Evolutionary conservation across 108 stramenopile species (phyloP).

Genomic region (Seminavis robusta): DNA sequence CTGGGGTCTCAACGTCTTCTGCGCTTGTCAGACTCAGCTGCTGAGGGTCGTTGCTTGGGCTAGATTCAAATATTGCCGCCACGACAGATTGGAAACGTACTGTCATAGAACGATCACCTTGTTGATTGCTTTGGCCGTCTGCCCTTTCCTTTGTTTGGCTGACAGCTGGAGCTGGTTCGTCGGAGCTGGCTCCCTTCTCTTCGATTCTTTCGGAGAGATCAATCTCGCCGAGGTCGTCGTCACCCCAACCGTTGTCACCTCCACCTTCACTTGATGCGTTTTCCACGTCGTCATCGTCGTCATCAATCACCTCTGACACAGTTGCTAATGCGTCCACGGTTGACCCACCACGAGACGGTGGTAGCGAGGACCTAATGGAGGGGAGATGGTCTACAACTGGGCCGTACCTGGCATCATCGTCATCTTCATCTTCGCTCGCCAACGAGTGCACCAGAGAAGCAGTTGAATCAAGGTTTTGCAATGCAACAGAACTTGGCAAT

Average conservation of each 20-base stretch:
- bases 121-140: no score
- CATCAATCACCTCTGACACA: slow-evolving; percentile 36
- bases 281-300: slow-evolving; percentile 19
- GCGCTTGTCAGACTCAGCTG: no score
- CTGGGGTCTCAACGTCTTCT: no score
- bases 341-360: slow-evolving; percentile 45
- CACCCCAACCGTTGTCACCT: slow-evolving; percentile 36
- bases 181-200: no score
- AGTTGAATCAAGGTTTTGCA: slow-evolving; percentile 18
- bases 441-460: slow-evolving; percentile 20
- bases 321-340: slow-evolving; percentile 47
- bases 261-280: no score
- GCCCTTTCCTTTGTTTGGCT: no score
- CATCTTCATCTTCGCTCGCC: slow-evolving; percentile 31
- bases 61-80: no score
- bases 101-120: no score
- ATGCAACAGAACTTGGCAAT: not conserved
- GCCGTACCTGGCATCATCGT: slow-evolving; percentile 33
- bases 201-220: no score
- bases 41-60: no score
- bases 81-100: no score
- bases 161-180: no score
- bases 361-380: slow-evolving; percentile 14
- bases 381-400: slow-evolving; percentile 51
- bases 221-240: slow-evolving; percentile 14